Evolutionary conservation across 371 early-diverging fungal species (phyloP), one percentile per base, ranked within the genome.

Genomic region (Mortierella sp.): DNA sequence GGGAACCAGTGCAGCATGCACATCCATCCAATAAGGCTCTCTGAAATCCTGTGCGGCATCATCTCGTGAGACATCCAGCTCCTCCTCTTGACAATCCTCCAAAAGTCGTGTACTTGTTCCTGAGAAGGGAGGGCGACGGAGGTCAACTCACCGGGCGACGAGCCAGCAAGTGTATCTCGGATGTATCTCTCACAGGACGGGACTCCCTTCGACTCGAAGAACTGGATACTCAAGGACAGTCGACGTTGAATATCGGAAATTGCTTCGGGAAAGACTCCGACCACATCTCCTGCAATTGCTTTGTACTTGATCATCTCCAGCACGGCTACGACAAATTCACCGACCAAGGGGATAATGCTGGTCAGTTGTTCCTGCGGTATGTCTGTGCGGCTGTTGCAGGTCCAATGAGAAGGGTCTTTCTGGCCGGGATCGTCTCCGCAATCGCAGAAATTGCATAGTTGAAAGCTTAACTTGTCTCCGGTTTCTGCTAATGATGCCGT

Each of bases 231-330:
- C 57, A 57, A 11, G 26, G 57, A 57, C 10, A 57, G 28, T 26
- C 67, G 67, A 34, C 51, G 67, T 37, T 48, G 75, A 37, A 82
- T 51, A 37, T 64, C 75, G 28, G 72, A 71, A 31, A 75, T 69
- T 5, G 21, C 8, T 19, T 75, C 78, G 0, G 79, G 70, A 6
- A 71, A 77, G 43, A 57, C 11, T 26, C 26, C 26, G 28, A 57
- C 26, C 10, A 57, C 13, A 57, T 26, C 57, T 26, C 28, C 57
- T 13, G 26, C 26, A 57, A 10, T n/a, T 11, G 77, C 72, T 5
- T 80, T 80, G 57, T 73, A 80, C 53, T 75, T 77, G 37, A 77
- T 55, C 64, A 73, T 77, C 72, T 83, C 83, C 51, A 79, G 40
- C 50, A 77, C 67, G 37, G 71, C 80, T 75, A 80, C 69, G 55